Evolutionary conservation across 2,329 filamentous ascomycete genomes (phyloP), one percentile per base, ranked within the genome.

Genomic region (Epichloe brachyelytri): DNA sequence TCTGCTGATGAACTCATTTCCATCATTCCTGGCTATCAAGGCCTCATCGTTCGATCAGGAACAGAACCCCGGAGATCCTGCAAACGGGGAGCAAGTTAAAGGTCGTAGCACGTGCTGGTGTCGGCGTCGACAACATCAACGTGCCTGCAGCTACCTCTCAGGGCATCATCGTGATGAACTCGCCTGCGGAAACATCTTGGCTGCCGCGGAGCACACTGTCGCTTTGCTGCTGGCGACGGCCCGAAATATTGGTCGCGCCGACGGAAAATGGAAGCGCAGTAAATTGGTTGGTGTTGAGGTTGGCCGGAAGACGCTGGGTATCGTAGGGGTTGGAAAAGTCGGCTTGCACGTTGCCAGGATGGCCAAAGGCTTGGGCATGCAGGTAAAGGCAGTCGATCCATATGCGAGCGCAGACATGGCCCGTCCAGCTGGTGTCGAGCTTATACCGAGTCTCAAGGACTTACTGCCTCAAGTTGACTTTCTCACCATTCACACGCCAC

Each of bases 251-350:
- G 22, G 6, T 7, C 22, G 6, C 2, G 22, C 22, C 22, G 22
- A 6, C 22, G 22, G 22, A 22, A 22, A 22, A 22, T 22, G 22
- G 20, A 22, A 90, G 63, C 74, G 86, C 51, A 80, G 82, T 60
- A 79, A 80, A 58, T 74, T 90, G 3, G 83, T 88, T 0, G 87
- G 87, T 4, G 78, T 88, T 17, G 86, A 91, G 64, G 81, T 90
- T 11, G 85, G 86, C 47, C 79, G 82, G 44, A 91, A 90, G 69
- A 85, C 79, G 1, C 70, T 91, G 6, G 85, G 82, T 1, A 83
- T 91, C 47, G 79, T 93, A 39, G 87, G 87, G 1, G 68, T 90
- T 26, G 87, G 87, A n/a, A 90, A 90, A 70, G 86, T 91, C 30
- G 87, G 87, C 20, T 73, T 90, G 62, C 86, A 85, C 48, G 86